Percentiles rank a stretch among this genome's conserved stretches.
Evolutionary conservation across 2,329 filamentous ascomycete genomes (phyloP).

Genomic region (Verticillium nubilum): DNA sequence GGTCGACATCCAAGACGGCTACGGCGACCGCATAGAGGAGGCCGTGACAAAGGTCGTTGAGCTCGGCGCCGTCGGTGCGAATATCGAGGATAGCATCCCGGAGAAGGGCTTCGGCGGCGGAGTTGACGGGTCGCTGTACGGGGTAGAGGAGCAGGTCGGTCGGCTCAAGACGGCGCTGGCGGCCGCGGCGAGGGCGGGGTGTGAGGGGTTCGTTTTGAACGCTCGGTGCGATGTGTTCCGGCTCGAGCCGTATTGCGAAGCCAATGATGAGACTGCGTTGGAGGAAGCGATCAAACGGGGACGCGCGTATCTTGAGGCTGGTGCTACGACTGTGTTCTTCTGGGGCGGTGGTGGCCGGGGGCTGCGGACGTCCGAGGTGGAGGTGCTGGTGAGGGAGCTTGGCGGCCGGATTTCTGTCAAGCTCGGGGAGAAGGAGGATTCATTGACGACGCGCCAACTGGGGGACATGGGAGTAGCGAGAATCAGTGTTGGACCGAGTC

Average conservation of each 20-base stretch:
- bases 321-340: constrained; percentile 55
- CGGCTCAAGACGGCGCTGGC: constrained; percentile 37
- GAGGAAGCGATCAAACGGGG: constrained; percentile 47
- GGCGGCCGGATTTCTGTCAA: constrained; percentile 45
- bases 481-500: constrained; percentile 47
- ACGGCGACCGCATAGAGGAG: constrained; percentile 38
- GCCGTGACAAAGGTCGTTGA: constrained; percentile 39
- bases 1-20: constrained; percentile 57
- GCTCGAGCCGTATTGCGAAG: constrained; percentile 19
- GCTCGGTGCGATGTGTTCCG: constrained; percentile 51
- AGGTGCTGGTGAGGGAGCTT: constrained; percentile 39
- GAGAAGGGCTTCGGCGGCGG: constrained; percentile 26
- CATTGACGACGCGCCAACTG: constrained; percentile 37
- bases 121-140: constrained; percentile 23
- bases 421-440: constrained; percentile 26
- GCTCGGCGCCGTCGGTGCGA: constrained; percentile 49
- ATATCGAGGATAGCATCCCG: constrained; percentile 49
- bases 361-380: constrained; percentile 39
- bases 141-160: constrained; percentile 37
- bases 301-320: constrained; percentile 50
- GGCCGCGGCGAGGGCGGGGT: constrained; percentile 38
- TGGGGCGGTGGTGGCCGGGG: constrained; percentile 46
- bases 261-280: constrained; percentile 28
- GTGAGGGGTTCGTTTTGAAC: constrained; percentile 51
- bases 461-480: constrained; percentile 45